A percentile compares a stretch with the other conserved stretches of the same genome.
These are phyloP conservation scores for Lentinula detonsa DNA, from an alignment of 768 basidiomycete species.

Conservation along the genomic window DNA sequence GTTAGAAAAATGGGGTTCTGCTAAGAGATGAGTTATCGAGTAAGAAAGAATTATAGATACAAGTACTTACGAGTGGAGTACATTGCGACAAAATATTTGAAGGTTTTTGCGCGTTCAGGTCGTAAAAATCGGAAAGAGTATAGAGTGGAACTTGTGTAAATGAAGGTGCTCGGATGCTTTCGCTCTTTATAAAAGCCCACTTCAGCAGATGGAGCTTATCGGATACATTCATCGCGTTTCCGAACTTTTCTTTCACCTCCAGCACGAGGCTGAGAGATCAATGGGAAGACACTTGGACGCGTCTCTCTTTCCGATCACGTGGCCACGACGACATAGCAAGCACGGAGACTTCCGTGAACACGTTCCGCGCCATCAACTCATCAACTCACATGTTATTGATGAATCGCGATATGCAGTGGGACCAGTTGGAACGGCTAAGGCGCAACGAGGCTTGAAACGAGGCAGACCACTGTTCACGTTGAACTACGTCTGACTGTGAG, in stretches of 20 bases:
- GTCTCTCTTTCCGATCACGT: background rate
- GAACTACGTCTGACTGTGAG: background rate
- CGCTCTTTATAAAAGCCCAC: background rate
- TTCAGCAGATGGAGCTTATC: background rate
- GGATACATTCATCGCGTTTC: background rate
- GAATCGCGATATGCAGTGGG: background rate
- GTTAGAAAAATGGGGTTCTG: background rate
- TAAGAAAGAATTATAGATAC: background rate
- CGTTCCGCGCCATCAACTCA: slow-evolving; percentile 2
- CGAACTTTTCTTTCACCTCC: background rate
- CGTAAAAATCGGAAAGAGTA: background rate
- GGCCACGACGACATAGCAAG: slow-evolving; percentile 1
- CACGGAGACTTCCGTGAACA: background rate
- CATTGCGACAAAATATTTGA: background rate
- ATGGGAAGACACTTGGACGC: background rate
- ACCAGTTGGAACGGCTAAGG: background rate
- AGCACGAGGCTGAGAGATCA: background rate
- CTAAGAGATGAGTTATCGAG: background rate
- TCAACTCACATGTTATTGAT: background rate
- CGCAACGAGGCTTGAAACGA: background rate
- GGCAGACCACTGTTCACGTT: background rate
- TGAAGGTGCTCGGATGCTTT: background rate
- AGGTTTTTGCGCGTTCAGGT: background rate
- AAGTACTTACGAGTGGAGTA: background rate
- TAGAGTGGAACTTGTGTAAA: background rate